Conservation (phyloP, 31 red algal genomes). For the Pterothamnion heteromorphum region DNA sequence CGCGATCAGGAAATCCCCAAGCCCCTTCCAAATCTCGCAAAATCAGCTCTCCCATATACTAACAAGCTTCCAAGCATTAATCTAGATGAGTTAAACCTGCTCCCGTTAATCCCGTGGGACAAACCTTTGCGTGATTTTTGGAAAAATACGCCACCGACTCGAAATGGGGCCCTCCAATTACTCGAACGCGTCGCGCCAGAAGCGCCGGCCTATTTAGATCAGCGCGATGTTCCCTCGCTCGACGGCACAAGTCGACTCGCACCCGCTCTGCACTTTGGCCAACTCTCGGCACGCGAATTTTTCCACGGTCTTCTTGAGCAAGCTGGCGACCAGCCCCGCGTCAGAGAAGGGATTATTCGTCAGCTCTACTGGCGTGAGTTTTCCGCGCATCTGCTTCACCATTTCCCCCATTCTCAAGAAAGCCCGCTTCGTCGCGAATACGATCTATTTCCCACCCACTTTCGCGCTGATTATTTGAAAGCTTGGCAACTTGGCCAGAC, state of each 20-base stretch:
- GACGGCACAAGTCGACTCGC: neutral
- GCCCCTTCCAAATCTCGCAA: neutral
- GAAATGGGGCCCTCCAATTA: neutral
- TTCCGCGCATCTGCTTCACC: neutral
- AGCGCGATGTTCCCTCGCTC: neutral
- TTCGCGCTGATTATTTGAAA: neutral
- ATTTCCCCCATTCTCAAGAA: neutral
- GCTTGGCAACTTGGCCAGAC: neutral
- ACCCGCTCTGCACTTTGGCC: neutral
- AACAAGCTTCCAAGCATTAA: neutral
- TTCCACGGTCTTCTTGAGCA: neutral
- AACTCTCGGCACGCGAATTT: neutral
- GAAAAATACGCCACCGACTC: neutral
- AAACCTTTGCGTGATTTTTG: neutral
- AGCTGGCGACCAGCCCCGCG: neutral
- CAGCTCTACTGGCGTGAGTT: constrained; percentile 21
- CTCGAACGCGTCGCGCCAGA: neutral
- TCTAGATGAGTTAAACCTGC: neutral
- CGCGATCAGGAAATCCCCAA: neutral
- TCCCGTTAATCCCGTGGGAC: neutral
- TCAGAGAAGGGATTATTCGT: neutral
- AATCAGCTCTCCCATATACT: neutral
- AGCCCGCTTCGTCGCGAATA: neutral
- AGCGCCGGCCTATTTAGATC: neutral
- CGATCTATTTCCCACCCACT: neutral